phyloP scores from a whole-genome alignment of 257 asterid genomes.

The Solanum megistacrolobum region DNA sequence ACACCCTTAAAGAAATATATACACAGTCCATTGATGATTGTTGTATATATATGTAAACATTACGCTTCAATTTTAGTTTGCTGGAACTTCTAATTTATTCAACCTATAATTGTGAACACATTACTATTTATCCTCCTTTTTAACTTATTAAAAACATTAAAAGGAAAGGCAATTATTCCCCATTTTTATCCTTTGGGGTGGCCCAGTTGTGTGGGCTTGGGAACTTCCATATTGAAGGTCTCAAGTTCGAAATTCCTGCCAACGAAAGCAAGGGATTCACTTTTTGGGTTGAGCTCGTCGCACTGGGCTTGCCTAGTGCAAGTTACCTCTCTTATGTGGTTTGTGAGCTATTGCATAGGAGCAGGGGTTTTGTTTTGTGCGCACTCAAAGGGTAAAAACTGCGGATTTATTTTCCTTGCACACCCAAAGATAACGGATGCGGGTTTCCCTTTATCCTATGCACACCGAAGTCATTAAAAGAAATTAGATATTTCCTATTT shows the following conservation, averaged over 20 bases:
- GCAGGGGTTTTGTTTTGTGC: not conserved
- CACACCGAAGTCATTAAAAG: not conserved
- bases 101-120: not conserved
- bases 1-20: not conserved
- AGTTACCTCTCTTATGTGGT: not conserved
- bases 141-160: not conserved
- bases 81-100: not conserved
- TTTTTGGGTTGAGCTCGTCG: not conserved
- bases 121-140: not conserved
- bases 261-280: not conserved
- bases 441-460: not conserved
- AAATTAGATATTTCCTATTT: too few species aligned
- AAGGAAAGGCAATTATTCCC: not conserved
- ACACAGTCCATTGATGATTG: not conserved
- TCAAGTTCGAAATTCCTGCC: not conserved
- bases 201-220: not conserved
- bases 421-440: not conserved
- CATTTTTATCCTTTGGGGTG: not conserved
- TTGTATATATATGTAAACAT: not conserved
- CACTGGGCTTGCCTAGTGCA: not conserved
- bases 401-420: too few species aligned
- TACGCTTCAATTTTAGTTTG: not conserved
- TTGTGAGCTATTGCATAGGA: too few species aligned
- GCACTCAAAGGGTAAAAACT: too few species aligned
- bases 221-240: not conserved